Evolutionary conservation across 225 moss, liverwort and hornwort species (phyloP), one percentile per base, ranked within the genome.

Genomic region (Climacium dendroides): DNA sequence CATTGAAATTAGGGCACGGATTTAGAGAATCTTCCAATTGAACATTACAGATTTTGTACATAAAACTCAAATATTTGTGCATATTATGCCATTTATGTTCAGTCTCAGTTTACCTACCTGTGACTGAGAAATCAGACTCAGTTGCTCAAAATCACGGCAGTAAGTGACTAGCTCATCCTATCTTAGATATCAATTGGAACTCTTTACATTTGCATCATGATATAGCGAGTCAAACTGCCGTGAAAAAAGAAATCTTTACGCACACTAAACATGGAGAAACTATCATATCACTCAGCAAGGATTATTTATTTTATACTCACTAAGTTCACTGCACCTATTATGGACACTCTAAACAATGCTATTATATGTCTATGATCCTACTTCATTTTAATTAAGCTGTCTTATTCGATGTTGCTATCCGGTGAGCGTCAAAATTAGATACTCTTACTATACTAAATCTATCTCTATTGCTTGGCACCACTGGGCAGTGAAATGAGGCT

Each of bases 401-500:
- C 66, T 50, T 29, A 22, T 39, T 83, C 69, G 70, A 26, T 65
- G 53, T 53, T 63, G 48, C 48, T 81, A 48, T 63, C 37, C 2
- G 10, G 15, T 34, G 47, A 62, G 45, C 34, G 47, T 80, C 48
- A 63, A 81, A 81, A 63, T 25, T 52, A 65, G 30, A 24, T 48
- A 53, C 83, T 41, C 69, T 24, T 69, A 67, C 54, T 55, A 70
- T 15, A 24, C 34, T 4, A 13, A 6, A 41, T 41, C 62, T 41
- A 45, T 58, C 41, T 52, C 60, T 77, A 74, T 83, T 76, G 48
- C 25, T 55, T 63, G 48, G 64, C 52, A 78, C 71, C 77, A 39
- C 86, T 89, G 67, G 82, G 92, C 18, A 96, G 69, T 13, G 88
- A 87, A 69, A 98, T 96, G 74, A 98, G 94, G 57, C 78, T 17